phyloP scores from a whole-genome alignment of 2,329 filamentous ascomycete genomes.

The Alternaria postmessia region DNA sequence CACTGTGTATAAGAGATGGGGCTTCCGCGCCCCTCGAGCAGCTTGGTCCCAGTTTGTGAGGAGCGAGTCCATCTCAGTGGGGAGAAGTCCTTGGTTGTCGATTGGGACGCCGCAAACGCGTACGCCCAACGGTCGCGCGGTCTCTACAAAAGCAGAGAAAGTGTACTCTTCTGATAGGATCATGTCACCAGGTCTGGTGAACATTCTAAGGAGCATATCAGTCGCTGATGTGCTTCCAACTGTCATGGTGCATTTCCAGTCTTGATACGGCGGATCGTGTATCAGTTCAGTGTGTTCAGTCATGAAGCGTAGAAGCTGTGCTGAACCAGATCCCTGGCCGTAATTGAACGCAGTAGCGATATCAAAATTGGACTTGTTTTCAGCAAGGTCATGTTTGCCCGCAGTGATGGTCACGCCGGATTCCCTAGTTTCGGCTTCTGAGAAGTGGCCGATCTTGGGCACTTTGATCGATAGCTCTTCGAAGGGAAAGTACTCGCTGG shows the following conservation, averaged over 20 bases:
- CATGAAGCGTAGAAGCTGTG: slow-evolving; percentile 87
- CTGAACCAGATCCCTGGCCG: slow-evolving; percentile 82
- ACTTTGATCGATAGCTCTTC: slow-evolving; percentile 78
- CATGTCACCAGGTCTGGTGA: slow-evolving; percentile 77
- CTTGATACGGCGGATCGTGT: slow-evolving; percentile 83
- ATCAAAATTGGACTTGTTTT: slow-evolving; percentile 72
- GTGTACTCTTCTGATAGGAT: slow-evolving; percentile 91
- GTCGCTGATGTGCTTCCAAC: slow-evolving; percentile 86
- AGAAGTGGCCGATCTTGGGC: slow-evolving; percentile 73
- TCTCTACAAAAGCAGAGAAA: slow-evolving; percentile 79
- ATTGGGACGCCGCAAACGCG: slow-evolving; percentile 68
- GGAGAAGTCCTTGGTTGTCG: slow-evolving; percentile 71
- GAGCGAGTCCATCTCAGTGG: slow-evolving; percentile 68
- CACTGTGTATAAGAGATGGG: slow-evolving; percentile 73
- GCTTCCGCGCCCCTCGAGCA: slow-evolving; percentile 65
- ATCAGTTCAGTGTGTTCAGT: slow-evolving; percentile 96
- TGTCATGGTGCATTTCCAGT: slow-evolving; percentile 87
- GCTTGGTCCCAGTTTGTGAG: slow-evolving; percentile 71
- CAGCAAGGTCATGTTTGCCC: slow-evolving; percentile 82
- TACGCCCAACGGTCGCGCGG: slow-evolving; percentile 69
- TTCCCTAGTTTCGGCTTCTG: slow-evolving; percentile 70
- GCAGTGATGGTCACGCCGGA: slow-evolving; percentile 69
- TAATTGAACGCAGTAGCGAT: slow-evolving; percentile 93
- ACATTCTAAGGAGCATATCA: slow-evolving; percentile 84
- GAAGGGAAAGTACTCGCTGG: slow-evolving; percentile 91